Conservation (phyloP, 148 eudicot genomes). For the Rhododendron molle region DNA sequence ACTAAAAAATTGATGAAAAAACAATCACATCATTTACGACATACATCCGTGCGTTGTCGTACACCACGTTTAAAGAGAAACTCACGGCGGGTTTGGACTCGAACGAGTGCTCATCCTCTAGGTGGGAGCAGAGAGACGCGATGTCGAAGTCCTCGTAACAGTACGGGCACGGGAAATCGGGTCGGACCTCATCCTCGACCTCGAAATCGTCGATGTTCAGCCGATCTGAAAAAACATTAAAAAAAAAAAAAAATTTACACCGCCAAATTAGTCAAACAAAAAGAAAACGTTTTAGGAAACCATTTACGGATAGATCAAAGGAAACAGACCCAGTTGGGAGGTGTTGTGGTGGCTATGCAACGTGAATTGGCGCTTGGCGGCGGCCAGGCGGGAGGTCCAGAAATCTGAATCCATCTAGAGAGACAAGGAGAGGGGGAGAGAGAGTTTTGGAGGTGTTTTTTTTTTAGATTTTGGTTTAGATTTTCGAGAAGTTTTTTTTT, state of each 20-base stretch:
- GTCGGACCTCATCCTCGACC: slow-evolving; percentile 70
- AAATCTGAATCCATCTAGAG: slow-evolving; percentile 70
- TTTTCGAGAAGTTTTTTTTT: background rate
- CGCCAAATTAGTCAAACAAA: slow-evolving; percentile 14
- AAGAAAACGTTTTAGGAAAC: background rate
- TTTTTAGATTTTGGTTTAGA: background rate
- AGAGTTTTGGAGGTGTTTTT: background rate
- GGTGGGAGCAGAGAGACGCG: slow-evolving; percentile 72
- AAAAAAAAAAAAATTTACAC: background rate
- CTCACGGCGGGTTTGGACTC: slow-evolving; percentile 73
- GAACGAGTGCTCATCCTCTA: slow-evolving; percentile 79
- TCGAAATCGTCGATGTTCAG: slow-evolving; percentile 76
- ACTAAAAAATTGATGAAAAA: background rate
- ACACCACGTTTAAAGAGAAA: slow-evolving; percentile 8
- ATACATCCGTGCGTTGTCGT: background rate
- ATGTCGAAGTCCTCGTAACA: slow-evolving; percentile 84
- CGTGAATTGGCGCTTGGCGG: slow-evolving; percentile 74
- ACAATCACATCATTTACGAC: background rate
- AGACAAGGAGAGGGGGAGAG: background rate
- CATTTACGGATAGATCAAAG: background rate
- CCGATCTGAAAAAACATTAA: slow-evolving; percentile 41
- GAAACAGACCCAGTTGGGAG: slow-evolving; percentile 55
- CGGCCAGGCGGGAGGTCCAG: slow-evolving; percentile 81
- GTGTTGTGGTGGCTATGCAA: slow-evolving; percentile 31
- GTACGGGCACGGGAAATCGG: slow-evolving; percentile 84